Evolutionary conservation across 306 rosid genomes (phyloP).

Genomic region (Rosa lucieae): DNA sequence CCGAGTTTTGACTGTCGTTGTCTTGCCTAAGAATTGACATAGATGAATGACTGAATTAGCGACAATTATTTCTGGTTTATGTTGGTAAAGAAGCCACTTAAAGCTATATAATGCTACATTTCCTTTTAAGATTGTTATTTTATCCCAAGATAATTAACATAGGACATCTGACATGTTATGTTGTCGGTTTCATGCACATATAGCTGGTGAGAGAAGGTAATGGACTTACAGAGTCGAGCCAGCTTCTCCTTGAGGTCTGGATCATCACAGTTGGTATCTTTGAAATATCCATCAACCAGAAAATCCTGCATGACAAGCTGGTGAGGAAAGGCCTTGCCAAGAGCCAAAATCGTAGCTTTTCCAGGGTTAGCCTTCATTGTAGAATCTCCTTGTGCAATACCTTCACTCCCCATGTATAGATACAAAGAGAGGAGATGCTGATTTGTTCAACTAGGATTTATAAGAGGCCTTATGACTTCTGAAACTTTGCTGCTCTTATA

Average conservation of each 20-base stretch:
- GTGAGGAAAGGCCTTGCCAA: constrained; percentile 95
- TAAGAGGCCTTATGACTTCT: constrained; percentile 9
- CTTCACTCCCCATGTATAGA: constrained; percentile 54
- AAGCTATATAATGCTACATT: background rate
- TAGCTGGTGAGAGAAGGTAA: background rate
- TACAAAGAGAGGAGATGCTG: background rate
- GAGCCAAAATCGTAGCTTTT: constrained; percentile 76
- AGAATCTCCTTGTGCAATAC: constrained; percentile 22
- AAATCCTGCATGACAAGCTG: constrained; percentile 92
- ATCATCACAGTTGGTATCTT: constrained; percentile 80
- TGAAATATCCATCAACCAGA: constrained; percentile 88
- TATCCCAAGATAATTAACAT: background rate
- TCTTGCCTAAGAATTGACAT: constrained; percentile 58
- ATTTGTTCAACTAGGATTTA: background rate
- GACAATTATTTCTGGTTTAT: background rate
- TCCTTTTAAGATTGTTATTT: background rate
- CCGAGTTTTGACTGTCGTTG: constrained; percentile 90
- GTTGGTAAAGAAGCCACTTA: no score
- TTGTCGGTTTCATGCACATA: background rate
- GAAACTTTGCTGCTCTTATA: constrained; percentile 27
- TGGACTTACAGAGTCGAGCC: constrained; percentile 68
- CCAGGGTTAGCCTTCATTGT: constrained; percentile 50
- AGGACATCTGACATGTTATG: background rate
- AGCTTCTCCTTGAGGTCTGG: constrained; percentile 80
- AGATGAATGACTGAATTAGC: constrained; percentile 11